phyloP scores from a whole-genome alignment of 495 filamentous ascomycete species.

The Lepraria neglecta region DNA sequence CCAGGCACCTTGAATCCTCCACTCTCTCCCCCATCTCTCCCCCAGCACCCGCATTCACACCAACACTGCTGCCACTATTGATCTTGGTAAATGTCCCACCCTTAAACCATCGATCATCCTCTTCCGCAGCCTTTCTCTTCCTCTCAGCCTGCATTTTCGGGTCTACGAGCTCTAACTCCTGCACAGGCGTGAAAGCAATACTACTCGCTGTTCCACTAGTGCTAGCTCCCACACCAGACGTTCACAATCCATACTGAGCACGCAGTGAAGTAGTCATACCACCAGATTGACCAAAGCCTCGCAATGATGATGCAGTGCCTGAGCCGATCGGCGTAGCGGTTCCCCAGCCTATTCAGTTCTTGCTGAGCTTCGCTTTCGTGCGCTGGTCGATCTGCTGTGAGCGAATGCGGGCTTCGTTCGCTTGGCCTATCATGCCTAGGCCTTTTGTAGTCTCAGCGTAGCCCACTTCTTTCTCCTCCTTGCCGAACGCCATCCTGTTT shows the following conservation, averaged over 20 bases:
- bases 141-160: constrained; percentile 79
- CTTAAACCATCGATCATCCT: constrained; percentile 94
- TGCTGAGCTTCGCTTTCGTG: constrained; percentile 83
- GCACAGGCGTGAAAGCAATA: constrained; percentile 87
- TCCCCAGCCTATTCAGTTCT: constrained; percentile 96
- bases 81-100: constrained; percentile 93
- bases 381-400: constrained; percentile 85
- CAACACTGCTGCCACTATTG: constrained; percentile 42
- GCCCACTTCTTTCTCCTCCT: constrained; percentile 90
- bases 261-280: constrained; percentile 47
- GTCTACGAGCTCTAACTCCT: constrained; percentile 92
- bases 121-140: constrained; percentile 81
- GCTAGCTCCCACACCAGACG: constrained; percentile 64
- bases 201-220: constrained; percentile 73
- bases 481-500: constrained; percentile 92
- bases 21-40: constrained; percentile 33
- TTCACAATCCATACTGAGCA: constrained; percentile 63
- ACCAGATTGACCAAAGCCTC: constrained; percentile 61
- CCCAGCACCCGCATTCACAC: constrained; percentile 56
- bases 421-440: constrained; percentile 88
- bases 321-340: constrained; percentile 56
- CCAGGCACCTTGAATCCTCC: constrained; percentile 49
- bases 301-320: constrained; percentile 65
- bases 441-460: constrained; percentile 87
- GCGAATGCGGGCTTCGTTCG: constrained; percentile 79